Base-by-base conservation (phyloP, 148 eudicot species). In the Limonium bicolor region DNA sequence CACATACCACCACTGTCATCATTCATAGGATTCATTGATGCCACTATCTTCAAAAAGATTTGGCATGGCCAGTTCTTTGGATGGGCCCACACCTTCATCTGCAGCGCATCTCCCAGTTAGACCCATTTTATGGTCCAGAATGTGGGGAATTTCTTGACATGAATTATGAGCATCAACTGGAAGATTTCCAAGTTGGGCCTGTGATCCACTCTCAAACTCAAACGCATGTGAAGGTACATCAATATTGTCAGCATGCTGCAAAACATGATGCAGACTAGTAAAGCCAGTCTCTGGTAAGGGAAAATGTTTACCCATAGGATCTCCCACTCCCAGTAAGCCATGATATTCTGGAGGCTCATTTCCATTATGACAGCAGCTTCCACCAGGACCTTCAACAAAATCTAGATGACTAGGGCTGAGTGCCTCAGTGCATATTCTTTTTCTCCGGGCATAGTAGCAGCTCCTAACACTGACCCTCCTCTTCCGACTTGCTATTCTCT, bases 371-470 rank as follows among this genome's bases (percentile, higher is more conserved):
- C 30, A 59, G 46, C 63, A 57, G 45, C 55, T 57, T 47, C 64
- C 77, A 41, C 34, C 64, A 35, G 74, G 65, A 24, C 64, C 73
- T 48, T 54, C 47, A 33, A 76, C 65, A 58, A 83, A 74, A 23
- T 56, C 60, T 3, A 74, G 30, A 67, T 79, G 78, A 27, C 50
- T 53, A 12, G 66, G 67, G 43, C 49, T 61, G 28, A 66, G 64
- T 19, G 78, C 62, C 45, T 80, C 96, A 61, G 40, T 66, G 27
- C 80, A 69, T 17, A 74, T 50, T 62, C 72, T 74, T 59, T 88
- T 88, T 34, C 78, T 56, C 77, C 72, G 58, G 41, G 86, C 86
- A 67, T 80, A 75, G 53, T 88, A 88, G 46, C 68, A 72, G 33
- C 54, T 72, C 28, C 84, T 74, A 14, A 88, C 64, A 53, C 75